Conservation (phyloP, 2,329 filamentous ascomycete genomes). For the Periconia sp. region DNA sequence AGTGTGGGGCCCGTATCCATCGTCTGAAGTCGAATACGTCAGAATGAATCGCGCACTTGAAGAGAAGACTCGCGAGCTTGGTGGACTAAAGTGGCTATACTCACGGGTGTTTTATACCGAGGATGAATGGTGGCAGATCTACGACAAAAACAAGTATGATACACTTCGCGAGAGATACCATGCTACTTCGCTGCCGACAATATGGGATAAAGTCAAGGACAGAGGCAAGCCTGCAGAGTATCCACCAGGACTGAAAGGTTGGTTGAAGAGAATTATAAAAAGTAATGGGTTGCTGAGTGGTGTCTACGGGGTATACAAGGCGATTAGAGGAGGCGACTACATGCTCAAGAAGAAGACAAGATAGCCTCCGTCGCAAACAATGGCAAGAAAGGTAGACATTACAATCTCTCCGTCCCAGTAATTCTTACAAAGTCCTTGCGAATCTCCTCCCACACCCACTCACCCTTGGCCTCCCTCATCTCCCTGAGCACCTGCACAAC, state of each 20-base stretch:
- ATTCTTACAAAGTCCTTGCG: constrained; percentile 14
- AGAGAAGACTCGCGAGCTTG: constrained; percentile 69
- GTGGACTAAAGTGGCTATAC: constrained; percentile 87
- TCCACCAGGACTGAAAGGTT: constrained; percentile 25
- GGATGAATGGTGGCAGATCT: constrained; percentile 71
- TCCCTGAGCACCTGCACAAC: constrained; percentile 33
- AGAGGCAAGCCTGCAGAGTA: constrained; percentile 35
- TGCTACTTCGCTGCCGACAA: constrained; percentile 66
- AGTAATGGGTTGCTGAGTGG: constrained; percentile 42
- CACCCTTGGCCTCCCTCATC: constrained; percentile 36
- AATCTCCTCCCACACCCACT: constrained; percentile 36
- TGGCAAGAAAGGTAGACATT: neutral
- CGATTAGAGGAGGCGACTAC: constrained; percentile 39
- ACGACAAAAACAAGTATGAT: constrained; percentile 67
- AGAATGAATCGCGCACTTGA: constrained; percentile 74
- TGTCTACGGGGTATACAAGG: constrained; percentile 47
- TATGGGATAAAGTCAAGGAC: constrained; percentile 69
- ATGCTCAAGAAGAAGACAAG: constrained; percentile 31
- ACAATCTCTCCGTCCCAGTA: constrained; percentile 14
- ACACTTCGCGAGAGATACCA: constrained; percentile 66
- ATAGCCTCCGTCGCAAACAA: too few species aligned
- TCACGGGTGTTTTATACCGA: constrained; percentile 84
- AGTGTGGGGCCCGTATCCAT: constrained; percentile 78
- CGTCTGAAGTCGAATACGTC: constrained; percentile 65
- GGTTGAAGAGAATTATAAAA: constrained; percentile 29